Evolutionary conservation across 805 yeast genomes (phyloP).

Genomic region (Saturnispora ahearnii): DNA sequence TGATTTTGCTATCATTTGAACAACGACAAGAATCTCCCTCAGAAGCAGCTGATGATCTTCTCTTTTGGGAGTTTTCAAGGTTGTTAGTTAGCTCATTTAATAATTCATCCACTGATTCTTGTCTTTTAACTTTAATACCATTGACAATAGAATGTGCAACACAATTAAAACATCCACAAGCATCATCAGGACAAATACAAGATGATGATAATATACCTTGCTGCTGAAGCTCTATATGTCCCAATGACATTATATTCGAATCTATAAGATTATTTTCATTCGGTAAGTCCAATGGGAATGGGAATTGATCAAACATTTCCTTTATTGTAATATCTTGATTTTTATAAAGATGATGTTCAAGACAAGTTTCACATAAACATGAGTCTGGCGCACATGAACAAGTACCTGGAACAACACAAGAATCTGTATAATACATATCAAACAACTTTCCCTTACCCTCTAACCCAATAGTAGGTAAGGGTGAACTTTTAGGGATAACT

Average conservation of each 20-base stretch:
- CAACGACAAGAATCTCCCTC: background rate
- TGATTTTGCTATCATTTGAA: background rate
- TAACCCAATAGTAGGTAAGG: background rate
- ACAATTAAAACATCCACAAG: constrained; percentile 29
- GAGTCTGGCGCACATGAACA: constrained; percentile 27
- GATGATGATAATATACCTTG: constrained; percentile 7
- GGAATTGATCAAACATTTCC: constrained; percentile 13
- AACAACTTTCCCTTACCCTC: constrained; percentile 12
- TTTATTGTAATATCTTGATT: constrained; percentile 10
- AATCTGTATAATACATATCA: constrained; percentile 26
- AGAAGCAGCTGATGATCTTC: background rate
- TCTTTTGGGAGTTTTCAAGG: background rate
- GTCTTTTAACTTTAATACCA: constrained; percentile 19
- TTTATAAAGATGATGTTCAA: constrained; percentile 19
- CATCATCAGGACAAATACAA: constrained; percentile 26
- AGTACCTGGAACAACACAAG: constrained; percentile 29
- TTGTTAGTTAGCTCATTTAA: background rate
- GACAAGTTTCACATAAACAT: constrained; percentile 27
- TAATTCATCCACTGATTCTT: background rate
- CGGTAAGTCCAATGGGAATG: constrained; percentile 7
- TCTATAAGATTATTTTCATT: background rate
- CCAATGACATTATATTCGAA: constrained; percentile 13
- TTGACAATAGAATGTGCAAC: constrained; percentile 26
- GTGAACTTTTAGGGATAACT: background rate
- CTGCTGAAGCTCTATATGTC: constrained; percentile 21